Evolutionary conservation across 495 filamentous ascomycete genomes (phyloP).

Genomic region (Barbatosphaeria neglecta): DNA sequence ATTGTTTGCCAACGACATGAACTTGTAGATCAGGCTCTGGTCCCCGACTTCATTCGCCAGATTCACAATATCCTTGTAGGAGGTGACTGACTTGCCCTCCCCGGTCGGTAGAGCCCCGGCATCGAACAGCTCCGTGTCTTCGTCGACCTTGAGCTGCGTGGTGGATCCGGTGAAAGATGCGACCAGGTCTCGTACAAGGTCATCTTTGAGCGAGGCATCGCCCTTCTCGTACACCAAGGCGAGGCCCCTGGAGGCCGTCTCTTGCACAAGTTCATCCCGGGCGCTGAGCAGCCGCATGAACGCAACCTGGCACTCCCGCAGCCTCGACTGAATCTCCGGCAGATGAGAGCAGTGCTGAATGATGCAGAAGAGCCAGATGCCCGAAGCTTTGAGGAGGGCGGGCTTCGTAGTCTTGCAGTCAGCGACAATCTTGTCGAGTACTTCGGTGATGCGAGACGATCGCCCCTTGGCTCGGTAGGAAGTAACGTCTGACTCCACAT

Average conservation of each 20-base stretch:
- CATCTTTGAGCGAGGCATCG: slow-evolving; percentile 62
- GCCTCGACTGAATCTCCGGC: slow-evolving; percentile 52
- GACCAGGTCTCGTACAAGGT: slow-evolving; percentile 77
- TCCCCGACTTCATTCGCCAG: slow-evolving; percentile 90
- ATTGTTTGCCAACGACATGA: slow-evolving; percentile 91
- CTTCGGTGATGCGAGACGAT: slow-evolving; percentile 33
- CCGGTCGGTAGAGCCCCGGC: slow-evolving; percentile 86
- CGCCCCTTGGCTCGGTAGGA: slow-evolving; percentile 21
- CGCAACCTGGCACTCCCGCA: slow-evolving; percentile 71
- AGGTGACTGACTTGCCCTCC: slow-evolving; percentile 77
- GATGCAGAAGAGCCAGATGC: slow-evolving; percentile 87
- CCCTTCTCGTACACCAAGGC: slow-evolving; percentile 88
- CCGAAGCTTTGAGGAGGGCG: slow-evolving; percentile 73
- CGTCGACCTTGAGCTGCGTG: slow-evolving; percentile 65
- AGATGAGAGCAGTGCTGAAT: slow-evolving; percentile 80
- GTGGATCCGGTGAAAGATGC: slow-evolving; percentile 70
- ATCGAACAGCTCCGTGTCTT: slow-evolving; percentile 87
- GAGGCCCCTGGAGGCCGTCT: slow-evolving; percentile 83
- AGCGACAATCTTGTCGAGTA: slow-evolving; percentile 55
- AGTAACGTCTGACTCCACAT: slow-evolving; percentile 27
- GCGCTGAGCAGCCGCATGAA: slow-evolving; percentile 83
- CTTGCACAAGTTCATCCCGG: slow-evolving; percentile 86
- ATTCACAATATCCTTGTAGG: slow-evolving; percentile 91
- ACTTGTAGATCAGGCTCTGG: slow-evolving; percentile 86
- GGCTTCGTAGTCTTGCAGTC: slow-evolving; percentile 78